Conservation (phyloP, 2,329 filamentous ascomycete species). For the Sporothrix variecibatus region DNA sequence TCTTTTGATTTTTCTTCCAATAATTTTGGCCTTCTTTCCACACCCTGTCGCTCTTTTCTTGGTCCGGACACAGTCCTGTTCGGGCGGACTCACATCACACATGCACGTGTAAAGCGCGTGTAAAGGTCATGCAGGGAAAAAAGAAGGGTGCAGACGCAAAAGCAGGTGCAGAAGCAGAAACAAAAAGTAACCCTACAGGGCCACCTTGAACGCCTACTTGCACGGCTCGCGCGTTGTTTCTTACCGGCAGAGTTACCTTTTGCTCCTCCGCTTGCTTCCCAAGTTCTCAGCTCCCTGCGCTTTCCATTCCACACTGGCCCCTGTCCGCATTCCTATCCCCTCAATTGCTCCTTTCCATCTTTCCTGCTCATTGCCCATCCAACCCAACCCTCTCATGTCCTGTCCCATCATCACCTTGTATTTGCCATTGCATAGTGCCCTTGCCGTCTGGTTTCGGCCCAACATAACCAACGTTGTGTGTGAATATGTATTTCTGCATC, state of each 20-base stretch:
- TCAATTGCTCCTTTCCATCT: background rate
- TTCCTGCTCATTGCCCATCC: background rate
- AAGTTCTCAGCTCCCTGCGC: too few species aligned
- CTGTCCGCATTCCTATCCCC: background rate
- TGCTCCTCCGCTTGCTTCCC: background rate
- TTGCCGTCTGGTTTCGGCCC: background rate
- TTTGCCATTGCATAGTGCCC: background rate
- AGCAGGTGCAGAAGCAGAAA: background rate
- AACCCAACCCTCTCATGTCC: background rate
- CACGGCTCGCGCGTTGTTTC: background rate
- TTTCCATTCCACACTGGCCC: background rate
- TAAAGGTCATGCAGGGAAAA: background rate
- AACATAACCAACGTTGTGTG: background rate
- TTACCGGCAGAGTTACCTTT: background rate
- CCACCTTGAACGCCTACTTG: background rate
- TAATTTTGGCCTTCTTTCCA: background rate
- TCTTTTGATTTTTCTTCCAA: background rate
- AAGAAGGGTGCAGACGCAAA: conserved; percentile 1
- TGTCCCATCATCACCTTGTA: background rate
- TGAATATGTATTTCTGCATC: background rate
- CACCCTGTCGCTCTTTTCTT: background rate
- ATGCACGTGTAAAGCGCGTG: conserved; percentile 15
- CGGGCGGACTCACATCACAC: background rate
- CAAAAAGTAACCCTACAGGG: background rate
- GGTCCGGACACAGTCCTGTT: background rate